Evolutionary conservation across 805 yeast species (phyloP), one percentile per base, ranked within the genome.

Genomic region (Debaryomyces prosopidis): DNA sequence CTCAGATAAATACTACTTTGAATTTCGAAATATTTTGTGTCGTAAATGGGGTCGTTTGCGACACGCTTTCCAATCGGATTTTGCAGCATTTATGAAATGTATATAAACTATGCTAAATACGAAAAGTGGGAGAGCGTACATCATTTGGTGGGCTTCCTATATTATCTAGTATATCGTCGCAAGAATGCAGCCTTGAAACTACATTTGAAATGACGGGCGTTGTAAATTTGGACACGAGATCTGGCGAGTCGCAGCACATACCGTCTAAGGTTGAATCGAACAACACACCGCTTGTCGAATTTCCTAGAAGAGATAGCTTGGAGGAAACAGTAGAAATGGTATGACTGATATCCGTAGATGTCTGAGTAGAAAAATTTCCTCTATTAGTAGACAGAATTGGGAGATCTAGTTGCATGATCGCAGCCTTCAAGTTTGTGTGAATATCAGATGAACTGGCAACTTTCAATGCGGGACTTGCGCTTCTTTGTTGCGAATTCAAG

Each of bases 211-310:
- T 20, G 19, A 47, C 20, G 2, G 67, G 68, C 1, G 66, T 53
- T 10, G 48, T 55, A 42, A 66, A 60, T 6, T 37, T 49, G 5
- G 69, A 62, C 3, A 62, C 62, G 18, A 52, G 36, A 19, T 58
- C 60, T 2, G 71, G 71, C 2, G 65, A 43, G 11, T 43, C 45
- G 48, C 71, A 66, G 6, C 50, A 42, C 0, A 64, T 65, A 1
- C 69, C 68, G 28, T 49, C 49, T n/a, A 57, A 43, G 2, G 53
- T 51, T 4, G 42, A 44, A 14, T 45, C 54, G 11, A 20, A 31
- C 34, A 50, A 31, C 6, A 51, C 48, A 14, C 36, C 39, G 26
- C 36, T 45, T 18, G 57, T 42, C 8, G 55, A 48, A 33, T 44
- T 50, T 36, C 53, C 54, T 2, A 53, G 15, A 7, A 48, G 47